Conservation (phyloP, 345 rosid species). For the Arabidopsis suecica region DNA sequence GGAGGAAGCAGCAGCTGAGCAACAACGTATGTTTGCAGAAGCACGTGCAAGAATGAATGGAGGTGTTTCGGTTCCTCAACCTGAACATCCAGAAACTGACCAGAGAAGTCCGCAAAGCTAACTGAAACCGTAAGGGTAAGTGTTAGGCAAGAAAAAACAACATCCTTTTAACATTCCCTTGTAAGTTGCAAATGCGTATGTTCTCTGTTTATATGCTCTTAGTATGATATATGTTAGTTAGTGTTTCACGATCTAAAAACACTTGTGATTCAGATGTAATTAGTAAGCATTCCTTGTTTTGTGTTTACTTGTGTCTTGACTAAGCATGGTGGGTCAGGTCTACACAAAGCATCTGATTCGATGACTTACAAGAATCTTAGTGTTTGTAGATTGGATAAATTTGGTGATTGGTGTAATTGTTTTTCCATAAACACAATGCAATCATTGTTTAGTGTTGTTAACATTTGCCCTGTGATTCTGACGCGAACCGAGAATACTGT, state of each 20-base stretch:
- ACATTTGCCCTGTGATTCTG: background rate
- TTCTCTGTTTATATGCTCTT: slow-evolving; percentile 41
- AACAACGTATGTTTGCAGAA: slow-evolving; percentile 99
- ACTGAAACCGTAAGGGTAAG: slow-evolving; percentile 28
- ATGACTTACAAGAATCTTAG: background rate
- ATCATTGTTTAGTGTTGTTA: background rate
- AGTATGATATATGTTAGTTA: slow-evolving; percentile 23
- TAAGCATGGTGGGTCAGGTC: slow-evolving; percentile 11
- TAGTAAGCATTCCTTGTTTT: slow-evolving; percentile 34
- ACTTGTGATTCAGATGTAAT: slow-evolving; percentile 36
- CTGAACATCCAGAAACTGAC: slow-evolving; percentile 75
- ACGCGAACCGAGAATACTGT: too few species aligned
- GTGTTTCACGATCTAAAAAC: slow-evolving; percentile 23
- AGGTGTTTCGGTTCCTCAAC: slow-evolving; percentile 50
- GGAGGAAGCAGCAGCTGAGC: slow-evolving; percentile 97
- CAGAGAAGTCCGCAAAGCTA: slow-evolving; percentile 68
- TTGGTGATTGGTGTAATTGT: slow-evolving; percentile 11
- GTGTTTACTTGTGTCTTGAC: slow-evolving; percentile 17
- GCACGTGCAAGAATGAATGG: slow-evolving; percentile 99
- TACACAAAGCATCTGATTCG: background rate
- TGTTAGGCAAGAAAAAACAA: slow-evolving; percentile 21
- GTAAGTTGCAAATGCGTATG: slow-evolving; percentile 37
- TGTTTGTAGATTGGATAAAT: slow-evolving; percentile 25
- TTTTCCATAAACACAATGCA: background rate
- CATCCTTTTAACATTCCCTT: slow-evolving; percentile 31